phyloP scores from a whole-genome alignment of 2,329 filamentous ascomycete genomes.

The Trichoderma sp. region DNA sequence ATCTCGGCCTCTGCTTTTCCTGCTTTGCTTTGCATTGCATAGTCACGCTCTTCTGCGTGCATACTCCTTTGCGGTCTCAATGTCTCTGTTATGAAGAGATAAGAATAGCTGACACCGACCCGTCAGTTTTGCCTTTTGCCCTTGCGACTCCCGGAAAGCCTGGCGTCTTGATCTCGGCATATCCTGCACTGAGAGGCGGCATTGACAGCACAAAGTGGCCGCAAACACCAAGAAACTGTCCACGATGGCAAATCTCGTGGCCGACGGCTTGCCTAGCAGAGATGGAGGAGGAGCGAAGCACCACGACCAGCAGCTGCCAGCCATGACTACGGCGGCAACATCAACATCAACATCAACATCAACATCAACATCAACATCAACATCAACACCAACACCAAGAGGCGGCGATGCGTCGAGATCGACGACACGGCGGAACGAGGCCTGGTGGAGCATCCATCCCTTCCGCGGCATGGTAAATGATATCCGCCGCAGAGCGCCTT shows the following conservation, averaged over 20 bases:
- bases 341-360: neutral
- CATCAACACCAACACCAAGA: neutral
- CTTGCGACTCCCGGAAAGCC: neutral
- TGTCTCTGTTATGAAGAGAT: constrained; percentile 1
- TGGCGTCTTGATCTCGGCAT: neutral
- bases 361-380: neutral
- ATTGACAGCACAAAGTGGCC: neutral
- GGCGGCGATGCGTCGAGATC: neutral
- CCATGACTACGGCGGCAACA: neutral
- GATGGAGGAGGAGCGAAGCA: neutral
- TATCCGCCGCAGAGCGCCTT: constrained; percentile 71
- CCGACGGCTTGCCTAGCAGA: neutral
- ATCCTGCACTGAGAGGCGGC: neutral
- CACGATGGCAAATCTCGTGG: neutral
- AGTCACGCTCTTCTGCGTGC: neutral
- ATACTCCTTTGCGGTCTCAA: neutral
- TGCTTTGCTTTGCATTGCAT: neutral
- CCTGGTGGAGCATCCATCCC: constrained; percentile 74
- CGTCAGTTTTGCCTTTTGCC: neutral
- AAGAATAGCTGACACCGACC: neutral
- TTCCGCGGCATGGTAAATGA: constrained; percentile 83
- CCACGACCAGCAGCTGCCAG: neutral
- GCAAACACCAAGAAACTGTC: neutral
- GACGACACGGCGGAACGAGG: constrained; percentile 22
- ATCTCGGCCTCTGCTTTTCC: neutral